phyloP scores from a whole-genome alignment of 352 stramenopile genomes.

The Peronosclerospora sorghi region DNA sequence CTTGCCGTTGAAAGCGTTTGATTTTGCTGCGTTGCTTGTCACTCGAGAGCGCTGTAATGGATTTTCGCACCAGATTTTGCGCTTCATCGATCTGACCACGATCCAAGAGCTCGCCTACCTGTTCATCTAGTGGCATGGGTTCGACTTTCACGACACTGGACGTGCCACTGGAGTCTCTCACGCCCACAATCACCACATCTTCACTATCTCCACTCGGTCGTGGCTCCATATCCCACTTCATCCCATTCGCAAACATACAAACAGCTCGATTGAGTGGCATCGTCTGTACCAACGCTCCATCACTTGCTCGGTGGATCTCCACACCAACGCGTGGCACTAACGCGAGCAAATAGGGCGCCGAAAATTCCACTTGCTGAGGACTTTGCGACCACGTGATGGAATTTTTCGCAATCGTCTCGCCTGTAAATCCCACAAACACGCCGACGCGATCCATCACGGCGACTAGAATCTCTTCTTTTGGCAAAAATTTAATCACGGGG shows the following conservation, averaged over 20 bases:
- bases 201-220: slow-evolving; percentile 58
- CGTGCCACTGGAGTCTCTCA: slow-evolving; percentile 45
- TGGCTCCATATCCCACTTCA: slow-evolving; percentile 87
- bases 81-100: slow-evolving; percentile 79
- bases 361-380: slow-evolving; percentile 64
- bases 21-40: slow-evolving; percentile 85
- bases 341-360: slow-evolving; percentile 64
- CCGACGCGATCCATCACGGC: slow-evolving; percentile 76
- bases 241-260: slow-evolving; percentile 82
- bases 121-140: slow-evolving; percentile 76
- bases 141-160: slow-evolving; percentile 80
- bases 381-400: slow-evolving; percentile 77
- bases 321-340: slow-evolving; percentile 66
- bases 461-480: slow-evolving; percentile 77
- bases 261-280: slow-evolving; percentile 47
- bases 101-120: slow-evolving; percentile 75
- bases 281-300: slow-evolving; percentile 69
- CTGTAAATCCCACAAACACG: slow-evolving; percentile 71
- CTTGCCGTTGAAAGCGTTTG: slow-evolving; percentile 81
- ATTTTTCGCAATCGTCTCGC: slow-evolving; percentile 69
- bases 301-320: slow-evolving; percentile 66
- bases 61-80: slow-evolving; percentile 76
- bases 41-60: slow-evolving; percentile 47
- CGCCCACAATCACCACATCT: slow-evolving; percentile 67
- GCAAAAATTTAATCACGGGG: slow-evolving; percentile 68